Percentiles rank a stretch among this genome's conserved stretches.
phyloP scores from a whole-genome alignment of 345 rosid species.

The Arabidopsis arenosa region DNA sequence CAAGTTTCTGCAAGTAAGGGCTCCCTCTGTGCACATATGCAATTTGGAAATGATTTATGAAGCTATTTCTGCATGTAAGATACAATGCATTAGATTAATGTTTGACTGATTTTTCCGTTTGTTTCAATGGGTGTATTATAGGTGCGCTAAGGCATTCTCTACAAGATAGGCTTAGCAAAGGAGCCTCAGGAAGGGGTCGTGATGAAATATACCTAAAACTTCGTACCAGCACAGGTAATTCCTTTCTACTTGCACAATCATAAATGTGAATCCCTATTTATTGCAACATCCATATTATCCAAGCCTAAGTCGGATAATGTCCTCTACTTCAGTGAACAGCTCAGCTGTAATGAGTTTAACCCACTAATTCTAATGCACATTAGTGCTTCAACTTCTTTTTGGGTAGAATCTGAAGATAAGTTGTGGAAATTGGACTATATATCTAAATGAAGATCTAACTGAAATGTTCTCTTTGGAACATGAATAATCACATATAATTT shows the following conservation, averaged over 20 bases:
- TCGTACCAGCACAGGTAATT: constrained; percentile 90
- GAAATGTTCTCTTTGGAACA: constrained; percentile 15
- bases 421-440: constrained; percentile 16
- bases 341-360: constrained; percentile 21
- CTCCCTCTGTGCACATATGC: constrained; percentile 9
- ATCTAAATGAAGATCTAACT: constrained; percentile 10
- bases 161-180: constrained; percentile 92
- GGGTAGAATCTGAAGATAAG: constrained; percentile 2
- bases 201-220: constrained; percentile 91
- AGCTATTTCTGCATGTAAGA: constrained; percentile 11
- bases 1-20: constrained; percentile 92
- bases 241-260: constrained; percentile 19
- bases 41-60: constrained; percentile 13
- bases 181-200: constrained; percentile 72
- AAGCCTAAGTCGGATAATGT: constrained; percentile 16
- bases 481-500: neutral
- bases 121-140: constrained; percentile 39
- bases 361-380: constrained; percentile 9
- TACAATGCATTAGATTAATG: constrained; percentile 1
- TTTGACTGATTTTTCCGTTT: neutral
- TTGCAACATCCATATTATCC: neutral
- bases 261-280: neutral
- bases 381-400: neutral
- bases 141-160: constrained; percentile 95
- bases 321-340: neutral